Evolutionary conservation across 129 eudicot species (phyloP).

Genomic region (Centrapalus pauciflorus): DNA sequence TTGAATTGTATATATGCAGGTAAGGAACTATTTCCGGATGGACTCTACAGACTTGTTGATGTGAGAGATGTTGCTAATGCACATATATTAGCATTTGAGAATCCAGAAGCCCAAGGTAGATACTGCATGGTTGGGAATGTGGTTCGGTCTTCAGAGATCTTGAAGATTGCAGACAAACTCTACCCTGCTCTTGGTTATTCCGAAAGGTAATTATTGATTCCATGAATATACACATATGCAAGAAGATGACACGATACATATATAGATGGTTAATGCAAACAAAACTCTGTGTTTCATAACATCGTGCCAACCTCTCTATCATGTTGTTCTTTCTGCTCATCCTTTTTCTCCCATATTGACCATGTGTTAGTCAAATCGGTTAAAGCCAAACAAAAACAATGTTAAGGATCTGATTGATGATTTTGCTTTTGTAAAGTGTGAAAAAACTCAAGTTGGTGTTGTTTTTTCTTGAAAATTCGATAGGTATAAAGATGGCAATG

Average conservation of each 20-base stretch:
- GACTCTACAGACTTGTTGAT: constrained; percentile 31
- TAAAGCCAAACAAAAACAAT: neutral
- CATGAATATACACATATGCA: neutral
- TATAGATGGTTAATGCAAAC: too few species aligned
- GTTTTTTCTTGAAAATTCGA: neutral
- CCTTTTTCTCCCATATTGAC: too few species aligned
- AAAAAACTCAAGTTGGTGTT: too few species aligned
- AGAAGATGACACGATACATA: too few species aligned
- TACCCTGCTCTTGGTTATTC: constrained; percentile 30
- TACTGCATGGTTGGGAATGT: constrained; percentile 23
- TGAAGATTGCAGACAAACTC: constrained; percentile 18
- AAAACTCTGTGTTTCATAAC: too few species aligned
- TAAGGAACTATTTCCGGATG: constrained; percentile 19
- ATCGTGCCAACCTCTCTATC: too few species aligned
- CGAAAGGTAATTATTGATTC: constrained; percentile 19
- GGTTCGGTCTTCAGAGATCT: constrained; percentile 12
- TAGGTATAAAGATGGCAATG: constrained; percentile 25
- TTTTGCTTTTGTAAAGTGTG: too few species aligned
- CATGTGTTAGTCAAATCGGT: too few species aligned
- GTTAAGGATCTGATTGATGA: too few species aligned
- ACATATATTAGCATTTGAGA: constrained; percentile 51
- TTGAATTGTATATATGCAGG: constrained; percentile 17
- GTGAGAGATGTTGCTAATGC: constrained; percentile 51
- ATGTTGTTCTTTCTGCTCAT: too few species aligned
- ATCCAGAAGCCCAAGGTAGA: constrained; percentile 52